Evolutionary conservation across 2,329 filamentous ascomycete genomes (phyloP).

Genomic region (Colletotrichum abscissum): DNA sequence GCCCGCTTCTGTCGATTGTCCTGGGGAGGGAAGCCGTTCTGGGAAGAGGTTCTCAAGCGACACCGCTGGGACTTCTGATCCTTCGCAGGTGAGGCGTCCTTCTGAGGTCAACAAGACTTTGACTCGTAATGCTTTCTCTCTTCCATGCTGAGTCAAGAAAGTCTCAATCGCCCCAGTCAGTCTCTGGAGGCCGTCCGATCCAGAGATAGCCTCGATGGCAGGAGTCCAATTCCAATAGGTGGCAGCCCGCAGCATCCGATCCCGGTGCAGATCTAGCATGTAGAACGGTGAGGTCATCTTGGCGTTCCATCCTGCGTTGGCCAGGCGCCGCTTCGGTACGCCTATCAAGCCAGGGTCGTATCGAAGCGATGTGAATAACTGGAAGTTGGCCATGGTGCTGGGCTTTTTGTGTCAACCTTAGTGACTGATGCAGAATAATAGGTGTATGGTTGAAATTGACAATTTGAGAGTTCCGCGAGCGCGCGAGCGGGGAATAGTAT

Average conservation of each 20-base stretch:
- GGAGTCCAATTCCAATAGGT: constrained; percentile 65
- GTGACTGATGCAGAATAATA: neutral
- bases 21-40: constrained; percentile 60
- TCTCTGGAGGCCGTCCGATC: constrained; percentile 55
- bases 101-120: constrained; percentile 64
- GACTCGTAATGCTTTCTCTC: constrained; percentile 57
- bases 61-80: constrained; percentile 42
- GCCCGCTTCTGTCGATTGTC: constrained; percentile 39
- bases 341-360: constrained; percentile 71
- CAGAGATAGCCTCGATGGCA: constrained; percentile 57
- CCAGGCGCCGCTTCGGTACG: constrained; percentile 50
- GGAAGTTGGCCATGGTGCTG: constrained; percentile 58
- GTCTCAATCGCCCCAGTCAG: constrained; percentile 48
- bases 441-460: no score
- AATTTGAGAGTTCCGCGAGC: no score
- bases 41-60: constrained; percentile 69
- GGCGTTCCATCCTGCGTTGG: constrained; percentile 64
- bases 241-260: constrained; percentile 78
- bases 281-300: constrained; percentile 73
- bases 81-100: constrained; percentile 55
- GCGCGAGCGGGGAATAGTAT: neutral
- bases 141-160: constrained; percentile 46
- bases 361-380: constrained; percentile 77
- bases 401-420: neutral
- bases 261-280: constrained; percentile 82